phyloP scores from a whole-genome alignment of 1,284 basidiomycete genomes.

The Lignosus rhinocerotis region DNA sequence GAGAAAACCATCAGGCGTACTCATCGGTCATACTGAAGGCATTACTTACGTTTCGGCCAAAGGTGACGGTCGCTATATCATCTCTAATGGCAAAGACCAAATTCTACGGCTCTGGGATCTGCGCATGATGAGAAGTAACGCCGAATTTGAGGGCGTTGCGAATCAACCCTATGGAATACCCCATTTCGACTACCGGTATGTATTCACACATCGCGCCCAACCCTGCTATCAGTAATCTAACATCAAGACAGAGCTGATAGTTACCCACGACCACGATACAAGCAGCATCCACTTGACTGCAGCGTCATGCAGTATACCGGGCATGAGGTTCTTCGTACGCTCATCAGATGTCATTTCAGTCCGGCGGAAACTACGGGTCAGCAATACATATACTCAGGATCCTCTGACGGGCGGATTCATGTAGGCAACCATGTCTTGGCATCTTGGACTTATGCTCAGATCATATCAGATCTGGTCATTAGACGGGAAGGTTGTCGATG shows the following conservation, averaged over 20 bases:
- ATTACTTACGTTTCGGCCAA: conserved; percentile 88
- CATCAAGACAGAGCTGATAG: conserved; percentile 51
- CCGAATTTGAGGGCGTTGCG: conserved; percentile 62
- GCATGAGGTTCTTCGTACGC: conserved; percentile 88
- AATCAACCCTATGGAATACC: conserved; percentile 57
- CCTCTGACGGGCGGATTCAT: conserved; percentile 80
- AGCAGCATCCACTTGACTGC: conserved; percentile 82
- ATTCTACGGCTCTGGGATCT: conserved; percentile 92
- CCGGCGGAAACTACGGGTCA: conserved; percentile 89
- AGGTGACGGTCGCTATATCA: conserved; percentile 92
- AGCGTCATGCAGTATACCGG: conserved; percentile 96
- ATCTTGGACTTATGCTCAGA: not conserved
- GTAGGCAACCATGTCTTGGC: conserved; percentile 43
- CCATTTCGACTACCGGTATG: conserved; percentile 81
- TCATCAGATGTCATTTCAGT: conserved; percentile 96
- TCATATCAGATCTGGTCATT: conserved; percentile 85
- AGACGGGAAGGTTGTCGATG: conserved; percentile 83
- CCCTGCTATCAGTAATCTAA: not conserved
- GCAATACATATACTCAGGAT: conserved; percentile 93
- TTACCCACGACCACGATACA: conserved; percentile 64
- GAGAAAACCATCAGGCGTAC: conserved; percentile 85
- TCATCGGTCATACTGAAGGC: conserved; percentile 95
- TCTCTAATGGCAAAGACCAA: conserved; percentile 99
- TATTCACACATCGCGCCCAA: not conserved
- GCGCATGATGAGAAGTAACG: conserved; percentile 83